Evolutionary conservation across 768 basidiomycete genomes (phyloP), one percentile per base, ranked within the genome.

Genomic region (Hortiboletus campestris): DNA sequence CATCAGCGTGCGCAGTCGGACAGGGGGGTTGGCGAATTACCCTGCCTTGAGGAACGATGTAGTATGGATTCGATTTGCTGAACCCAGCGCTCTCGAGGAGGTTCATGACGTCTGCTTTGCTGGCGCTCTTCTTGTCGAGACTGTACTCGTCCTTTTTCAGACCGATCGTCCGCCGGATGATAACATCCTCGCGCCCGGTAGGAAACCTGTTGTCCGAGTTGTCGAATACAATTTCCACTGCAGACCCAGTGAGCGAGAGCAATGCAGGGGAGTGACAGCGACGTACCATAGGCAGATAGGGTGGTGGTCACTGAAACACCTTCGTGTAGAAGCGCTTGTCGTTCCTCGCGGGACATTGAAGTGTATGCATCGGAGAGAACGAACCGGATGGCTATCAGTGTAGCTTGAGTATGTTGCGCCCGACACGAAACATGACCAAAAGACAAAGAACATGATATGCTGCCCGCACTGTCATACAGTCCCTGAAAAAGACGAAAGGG

Each of bases 131-230:
- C 77, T 89, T 89, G 74, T 99, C 96, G 29, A 98, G 78, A 60
- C 90, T 91, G 75, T 98, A 99, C 75, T 98, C 97, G 67, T 98
- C 97, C 75, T 98, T 99, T 80, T 99, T 98, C 41, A 94, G 70
- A 47, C 97, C 97, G 53, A 99, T 98, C 2, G 97, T 98, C 31
- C 97, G 83, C 13, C 97, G 84, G 5, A 99, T 79, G 31, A 91
- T 84, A 42, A 97, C 83, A 58, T 94, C 92, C 2, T 91, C 86
- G 49, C 89, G 84, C 13, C 88, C 88, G 17, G 94, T 98, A 1
- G 94, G 94, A 70, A 99, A 98, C 3, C 97, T 85, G 58, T 89
- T 88, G 72, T 97, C 94, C 4, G 86, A 80, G 72, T 97, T 98
- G 76, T 98, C 96, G 68, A 98, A 98, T 1, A 97, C 82, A 46